Percentiles rank a stretch among this genome's conserved stretches.
These are phyloP conservation scores for Chloris gayana DNA, from an alignment of 176 grass and related monocot genomes.

Conservation along the genomic window DNA sequence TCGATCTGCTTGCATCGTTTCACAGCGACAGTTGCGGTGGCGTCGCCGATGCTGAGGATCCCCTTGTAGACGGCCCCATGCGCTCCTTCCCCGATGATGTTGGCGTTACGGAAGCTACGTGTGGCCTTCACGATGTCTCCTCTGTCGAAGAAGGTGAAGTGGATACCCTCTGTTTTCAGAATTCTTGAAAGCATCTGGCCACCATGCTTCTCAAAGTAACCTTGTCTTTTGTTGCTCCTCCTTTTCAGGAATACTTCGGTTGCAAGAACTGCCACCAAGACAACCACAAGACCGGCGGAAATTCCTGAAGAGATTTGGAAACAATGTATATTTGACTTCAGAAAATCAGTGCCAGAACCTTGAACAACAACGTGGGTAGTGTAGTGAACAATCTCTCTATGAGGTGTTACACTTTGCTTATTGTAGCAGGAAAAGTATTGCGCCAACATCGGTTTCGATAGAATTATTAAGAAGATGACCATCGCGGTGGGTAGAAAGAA, in stretches of 20 bases:
- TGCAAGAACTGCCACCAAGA: neutral
- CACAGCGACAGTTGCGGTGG: too few species aligned
- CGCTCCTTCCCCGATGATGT: slow-evolving; percentile 45
- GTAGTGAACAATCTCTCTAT: too few species aligned
- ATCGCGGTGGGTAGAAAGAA: too few species aligned
- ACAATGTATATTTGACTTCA: too few species aligned
- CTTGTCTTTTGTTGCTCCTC: neutral
- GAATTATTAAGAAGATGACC: too few species aligned
- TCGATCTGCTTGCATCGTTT: too few species aligned
- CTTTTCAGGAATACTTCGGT: neutral
- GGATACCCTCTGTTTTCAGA: neutral
- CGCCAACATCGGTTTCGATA: too few species aligned
- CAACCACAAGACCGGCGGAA: neutral
- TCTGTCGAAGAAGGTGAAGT: slow-evolving; percentile 15
- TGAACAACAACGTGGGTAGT: too few species aligned
- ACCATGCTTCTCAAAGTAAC: neutral
- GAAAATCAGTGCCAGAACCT: too few species aligned
- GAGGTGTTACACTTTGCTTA: too few species aligned
- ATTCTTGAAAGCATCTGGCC: neutral
- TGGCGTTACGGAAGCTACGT: slow-evolving; percentile 21
- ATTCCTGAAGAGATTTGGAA: neutral
- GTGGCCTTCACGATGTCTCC: slow-evolving; percentile 36
- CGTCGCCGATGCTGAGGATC: too few species aligned
- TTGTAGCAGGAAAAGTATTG: too few species aligned
- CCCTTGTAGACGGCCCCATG: slow-evolving; percentile 50